A percentile compares a stretch with the other conserved stretches of the same genome.
Evolutionary conservation across 768 basidiomycete species (phyloP).

Genomic region (Lactarius indigo): DNA sequence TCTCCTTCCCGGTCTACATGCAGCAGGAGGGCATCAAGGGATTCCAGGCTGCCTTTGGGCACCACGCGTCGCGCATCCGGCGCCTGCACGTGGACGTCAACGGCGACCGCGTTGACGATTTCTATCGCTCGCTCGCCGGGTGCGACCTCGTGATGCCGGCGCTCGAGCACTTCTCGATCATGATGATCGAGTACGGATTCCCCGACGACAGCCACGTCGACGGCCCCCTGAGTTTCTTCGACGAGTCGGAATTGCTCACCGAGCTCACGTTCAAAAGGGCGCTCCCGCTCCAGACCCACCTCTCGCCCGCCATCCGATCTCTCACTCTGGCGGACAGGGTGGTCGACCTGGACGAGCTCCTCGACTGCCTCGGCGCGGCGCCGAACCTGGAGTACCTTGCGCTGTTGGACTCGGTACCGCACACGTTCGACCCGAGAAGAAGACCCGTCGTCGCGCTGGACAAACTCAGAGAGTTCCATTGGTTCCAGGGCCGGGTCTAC

Average conservation of each 20-base stretch:
- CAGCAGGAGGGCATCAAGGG: background rate
- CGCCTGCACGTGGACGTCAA: slow-evolving; percentile 4
- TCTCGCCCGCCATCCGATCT: slow-evolving; percentile 12
- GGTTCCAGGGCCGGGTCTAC: slow-evolving; percentile 13
- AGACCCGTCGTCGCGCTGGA: background rate
- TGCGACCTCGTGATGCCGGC: background rate
- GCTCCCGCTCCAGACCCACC: slow-evolving; percentile 1
- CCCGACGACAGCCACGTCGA: background rate
- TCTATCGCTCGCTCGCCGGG: slow-evolving; percentile 1
- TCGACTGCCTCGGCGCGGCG: slow-evolving; percentile 5
- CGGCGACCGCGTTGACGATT: slow-evolving; percentile 15
- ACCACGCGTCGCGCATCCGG: slow-evolving; percentile 2
- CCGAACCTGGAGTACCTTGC: slow-evolving; percentile 20
- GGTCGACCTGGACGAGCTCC: slow-evolving; percentile 10
- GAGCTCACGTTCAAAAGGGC: slow-evolving; percentile 1
- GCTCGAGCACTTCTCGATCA: slow-evolving; percentile 18
- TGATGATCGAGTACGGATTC: slow-evolving; percentile 8
- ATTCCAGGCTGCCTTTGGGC: background rate
- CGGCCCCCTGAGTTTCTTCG: background rate
- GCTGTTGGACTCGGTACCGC: slow-evolving; percentile 6
- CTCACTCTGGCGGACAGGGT: slow-evolving; percentile 8
- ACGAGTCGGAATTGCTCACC: background rate
- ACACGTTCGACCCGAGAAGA: background rate
- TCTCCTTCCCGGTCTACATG: slow-evolving; percentile 8
- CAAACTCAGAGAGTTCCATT: slow-evolving; percentile 9